A percentile compares a stretch with the other conserved stretches of the same genome.
Evolutionary conservation across 345 rosid genomes (phyloP).

Genomic region (Euphorbia pulcherrima): DNA sequence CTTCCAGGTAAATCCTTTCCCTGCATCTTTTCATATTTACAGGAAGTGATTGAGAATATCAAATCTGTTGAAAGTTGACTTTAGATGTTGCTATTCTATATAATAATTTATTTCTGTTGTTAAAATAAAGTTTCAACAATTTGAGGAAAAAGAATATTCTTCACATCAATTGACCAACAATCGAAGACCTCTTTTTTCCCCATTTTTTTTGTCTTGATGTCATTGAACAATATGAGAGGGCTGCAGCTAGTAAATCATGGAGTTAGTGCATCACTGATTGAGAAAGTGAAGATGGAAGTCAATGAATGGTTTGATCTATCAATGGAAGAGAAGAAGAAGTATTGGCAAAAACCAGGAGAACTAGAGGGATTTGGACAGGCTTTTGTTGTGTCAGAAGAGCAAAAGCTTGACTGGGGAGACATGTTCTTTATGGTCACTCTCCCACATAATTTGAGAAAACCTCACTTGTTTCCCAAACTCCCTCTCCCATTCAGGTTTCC

Average conservation of each 20-base stretch:
- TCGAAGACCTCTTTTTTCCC: too few species aligned
- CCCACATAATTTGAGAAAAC: slow-evolving; percentile 10
- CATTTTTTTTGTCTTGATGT: background rate
- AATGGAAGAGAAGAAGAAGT: slow-evolving; percentile 19
- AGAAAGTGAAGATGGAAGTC: slow-evolving; percentile 16
- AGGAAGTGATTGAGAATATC: too few species aligned
- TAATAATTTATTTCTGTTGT: too few species aligned
- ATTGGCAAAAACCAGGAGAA: slow-evolving; percentile 16
- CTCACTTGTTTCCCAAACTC: slow-evolving; percentile 13
- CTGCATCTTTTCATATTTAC: too few species aligned
- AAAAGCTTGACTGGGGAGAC: slow-evolving; percentile 25
- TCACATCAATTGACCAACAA: too few species aligned
- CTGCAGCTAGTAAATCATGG: slow-evolving; percentile 20
- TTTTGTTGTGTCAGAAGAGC: slow-evolving; percentile 12
- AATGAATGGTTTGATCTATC: slow-evolving; percentile 11
- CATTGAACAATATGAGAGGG: background rate
- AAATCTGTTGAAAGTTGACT: too few species aligned
- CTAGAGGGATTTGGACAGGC: slow-evolving; percentile 17
- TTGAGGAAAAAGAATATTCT: too few species aligned
- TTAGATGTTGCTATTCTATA: too few species aligned
- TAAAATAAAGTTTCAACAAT: too few species aligned
- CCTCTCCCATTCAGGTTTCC: slow-evolving; percentile 14
- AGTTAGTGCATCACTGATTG: slow-evolving; percentile 9
- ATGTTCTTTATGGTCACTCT: slow-evolving; percentile 13
- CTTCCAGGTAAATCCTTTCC: slow-evolving; percentile 3